Conservation (phyloP, 441 rosid species). For the Manihot esculenta region DNA sequence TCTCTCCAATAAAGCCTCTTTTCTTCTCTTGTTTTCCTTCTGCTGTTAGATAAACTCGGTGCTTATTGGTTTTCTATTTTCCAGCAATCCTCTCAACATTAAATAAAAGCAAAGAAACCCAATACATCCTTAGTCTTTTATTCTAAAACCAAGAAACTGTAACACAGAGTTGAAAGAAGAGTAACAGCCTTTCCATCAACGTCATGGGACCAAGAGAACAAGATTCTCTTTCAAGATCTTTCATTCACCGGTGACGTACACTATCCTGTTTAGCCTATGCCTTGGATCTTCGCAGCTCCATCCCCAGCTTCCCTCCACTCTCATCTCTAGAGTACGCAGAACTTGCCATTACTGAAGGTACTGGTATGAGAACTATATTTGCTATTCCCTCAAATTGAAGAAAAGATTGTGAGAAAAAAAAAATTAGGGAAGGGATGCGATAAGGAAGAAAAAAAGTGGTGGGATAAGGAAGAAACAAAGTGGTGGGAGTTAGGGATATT, state of each 20-base stretch:
- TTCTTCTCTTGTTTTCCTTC: background rate
- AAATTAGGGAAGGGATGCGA: no score
- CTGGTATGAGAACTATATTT: no score
- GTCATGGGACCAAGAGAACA: slow-evolving; percentile 21
- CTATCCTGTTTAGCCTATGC: slow-evolving; percentile 41
- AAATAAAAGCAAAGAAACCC: background rate
- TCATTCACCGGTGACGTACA: slow-evolving; percentile 30
- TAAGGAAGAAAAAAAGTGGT: no score
- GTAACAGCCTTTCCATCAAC: slow-evolving; percentile 24
- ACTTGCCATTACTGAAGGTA: no score
- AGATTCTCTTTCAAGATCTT: slow-evolving; percentile 19
- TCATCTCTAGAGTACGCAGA: slow-evolving; percentile 14
- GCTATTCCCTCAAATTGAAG: no score
- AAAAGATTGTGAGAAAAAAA: no score
- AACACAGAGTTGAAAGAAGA: slow-evolving; percentile 45
- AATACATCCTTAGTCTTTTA: background rate
- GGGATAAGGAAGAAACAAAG: no score
- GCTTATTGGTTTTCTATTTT: background rate
- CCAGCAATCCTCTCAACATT: background rate
- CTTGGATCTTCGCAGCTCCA: slow-evolving; percentile 50
- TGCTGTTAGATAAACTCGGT: no score
- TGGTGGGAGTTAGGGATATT: no score
- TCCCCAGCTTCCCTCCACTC: slow-evolving; percentile 13
- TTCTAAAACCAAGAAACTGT: background rate
- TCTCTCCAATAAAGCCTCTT: background rate